Evolutionary conservation across 2,329 filamentous ascomycete genomes (phyloP).

Genomic region (Clarireedia homoeocarpa): DNA sequence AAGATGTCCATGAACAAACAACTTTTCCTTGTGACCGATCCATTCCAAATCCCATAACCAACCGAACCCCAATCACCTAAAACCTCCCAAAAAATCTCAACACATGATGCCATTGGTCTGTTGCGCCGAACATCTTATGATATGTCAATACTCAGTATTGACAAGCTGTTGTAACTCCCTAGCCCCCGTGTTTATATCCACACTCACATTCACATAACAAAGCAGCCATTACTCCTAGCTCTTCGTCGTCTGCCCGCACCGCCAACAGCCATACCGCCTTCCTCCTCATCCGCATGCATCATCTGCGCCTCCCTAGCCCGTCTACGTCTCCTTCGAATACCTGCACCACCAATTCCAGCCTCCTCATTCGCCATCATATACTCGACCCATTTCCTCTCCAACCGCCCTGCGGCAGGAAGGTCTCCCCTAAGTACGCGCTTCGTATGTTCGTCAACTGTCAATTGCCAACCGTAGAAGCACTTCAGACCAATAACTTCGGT

Average conservation of each 20-base stretch:
- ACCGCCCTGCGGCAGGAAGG: slow-evolving; percentile 61
- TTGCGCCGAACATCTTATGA: neutral
- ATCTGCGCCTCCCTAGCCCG: slow-evolving; percentile 75
- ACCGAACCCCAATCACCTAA: too few relatives aligned
- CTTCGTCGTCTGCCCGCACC: slow-evolving; percentile 43
- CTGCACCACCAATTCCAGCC: slow-evolving; percentile 59
- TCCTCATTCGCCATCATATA: slow-evolving; percentile 93
- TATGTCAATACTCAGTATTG: neutral
- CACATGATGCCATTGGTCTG: too few relatives aligned
- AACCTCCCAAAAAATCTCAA: too few relatives aligned
- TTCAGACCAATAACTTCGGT: slow-evolving; percentile 78
- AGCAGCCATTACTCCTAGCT: slow-evolving; percentile 56
- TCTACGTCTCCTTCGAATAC: slow-evolving; percentile 61
- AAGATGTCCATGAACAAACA: too few relatives aligned
- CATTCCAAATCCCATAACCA: too few relatives aligned
- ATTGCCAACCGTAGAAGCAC: slow-evolving; percentile 93
- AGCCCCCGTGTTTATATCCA: neutral
- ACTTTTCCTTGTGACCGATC: too few relatives aligned
- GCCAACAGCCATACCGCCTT: slow-evolving; percentile 46
- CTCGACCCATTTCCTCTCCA: slow-evolving; percentile 87
- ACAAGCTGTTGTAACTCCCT: too few relatives aligned
- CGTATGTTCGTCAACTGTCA: slow-evolving; percentile 88
- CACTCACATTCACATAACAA: slow-evolving; percentile 49
- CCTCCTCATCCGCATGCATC: slow-evolving; percentile 74
- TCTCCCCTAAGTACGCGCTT: slow-evolving; percentile 77